phyloP scores from a whole-genome alignment of 2,329 filamentous ascomycete genomes.

The Fusarium camptoceras region DNA sequence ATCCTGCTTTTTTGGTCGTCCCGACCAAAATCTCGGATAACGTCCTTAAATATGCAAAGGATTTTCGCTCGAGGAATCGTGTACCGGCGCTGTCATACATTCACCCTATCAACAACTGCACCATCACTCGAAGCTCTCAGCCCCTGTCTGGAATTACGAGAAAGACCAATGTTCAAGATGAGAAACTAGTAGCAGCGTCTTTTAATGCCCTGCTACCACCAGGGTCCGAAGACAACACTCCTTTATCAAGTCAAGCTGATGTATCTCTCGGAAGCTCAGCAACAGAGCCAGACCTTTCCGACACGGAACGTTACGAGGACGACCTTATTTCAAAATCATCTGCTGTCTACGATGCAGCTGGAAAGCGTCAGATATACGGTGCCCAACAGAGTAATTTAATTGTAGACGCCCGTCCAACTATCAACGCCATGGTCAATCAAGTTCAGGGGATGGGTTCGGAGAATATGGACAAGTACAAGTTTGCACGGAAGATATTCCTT shows the following conservation, averaged over 20 bases:
- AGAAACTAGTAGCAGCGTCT: slow-evolving; percentile 91
- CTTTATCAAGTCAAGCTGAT: slow-evolving; percentile 63
- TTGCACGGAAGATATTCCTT: slow-evolving; percentile 89
- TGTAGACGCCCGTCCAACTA: slow-evolving; percentile 91
- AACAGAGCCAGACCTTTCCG: slow-evolving; percentile 64
- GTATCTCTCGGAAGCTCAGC: slow-evolving; percentile 51
- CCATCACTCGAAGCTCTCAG: slow-evolving; percentile 94
- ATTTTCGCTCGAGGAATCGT: slow-evolving; percentile 87
- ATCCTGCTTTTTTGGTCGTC: slow-evolving; percentile 86
- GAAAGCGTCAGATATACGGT: slow-evolving; percentile 80
- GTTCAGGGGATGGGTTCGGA: slow-evolving; percentile 93
- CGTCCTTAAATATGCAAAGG: slow-evolving; percentile 90
- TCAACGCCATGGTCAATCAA: slow-evolving; percentile 96
- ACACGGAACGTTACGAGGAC: slow-evolving; percentile 76
- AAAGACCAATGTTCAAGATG: slow-evolving; percentile 94
- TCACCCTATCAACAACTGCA: slow-evolving; percentile 97
- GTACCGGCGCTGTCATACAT: slow-evolving; percentile 93
- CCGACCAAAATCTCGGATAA: slow-evolving; percentile 95
- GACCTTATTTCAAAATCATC: slow-evolving; percentile 65
- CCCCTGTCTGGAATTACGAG: slow-evolving; percentile 87
- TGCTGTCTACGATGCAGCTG: slow-evolving; percentile 65
- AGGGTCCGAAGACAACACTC: slow-evolving; percentile 52
- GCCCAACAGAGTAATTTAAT: slow-evolving; percentile 95
- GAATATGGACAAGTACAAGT: slow-evolving; percentile 97
- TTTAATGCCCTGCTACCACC: slow-evolving; percentile 66